Conservation (phyloP, 331 rosid species). For the Cydonia oblonga region DNA sequence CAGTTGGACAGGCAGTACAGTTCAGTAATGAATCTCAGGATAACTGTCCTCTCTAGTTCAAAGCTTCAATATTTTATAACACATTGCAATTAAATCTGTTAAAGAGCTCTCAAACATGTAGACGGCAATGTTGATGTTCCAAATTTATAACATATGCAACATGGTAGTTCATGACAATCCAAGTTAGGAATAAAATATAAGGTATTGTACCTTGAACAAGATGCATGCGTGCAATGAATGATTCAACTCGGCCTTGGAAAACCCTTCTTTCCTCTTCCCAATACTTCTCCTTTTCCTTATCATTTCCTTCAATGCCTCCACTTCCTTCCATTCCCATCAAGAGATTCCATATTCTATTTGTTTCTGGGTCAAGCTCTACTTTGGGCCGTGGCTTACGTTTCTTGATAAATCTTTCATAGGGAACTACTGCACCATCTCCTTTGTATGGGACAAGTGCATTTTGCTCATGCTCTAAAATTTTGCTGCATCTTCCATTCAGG, state of each 20-base stretch:
- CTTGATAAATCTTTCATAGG: slow-evolving; percentile 36
- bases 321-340: slow-evolving; percentile 73
- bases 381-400: slow-evolving; percentile 61
- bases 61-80: neutral
- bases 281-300: slow-evolving; percentile 56
- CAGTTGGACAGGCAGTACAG: neutral
- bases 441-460: slow-evolving; percentile 62
- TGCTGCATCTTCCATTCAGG: slow-evolving; percentile 30
- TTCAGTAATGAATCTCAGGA: neutral
- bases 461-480: slow-evolving; percentile 22
- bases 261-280: slow-evolving; percentile 85
- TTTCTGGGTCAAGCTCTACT: slow-evolving; percentile 86
- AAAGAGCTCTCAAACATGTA: neutral
- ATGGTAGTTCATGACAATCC: neutral
- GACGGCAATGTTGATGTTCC: neutral
- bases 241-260: slow-evolving; percentile 72
- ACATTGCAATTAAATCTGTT: neutral
- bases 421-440: slow-evolving; percentile 58
- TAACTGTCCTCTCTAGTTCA: neutral
- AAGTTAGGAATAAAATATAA: neutral
- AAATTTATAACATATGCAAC: neutral
- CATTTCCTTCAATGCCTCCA: slow-evolving; percentile 43
- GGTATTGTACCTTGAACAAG: slow-evolving; percentile 74
- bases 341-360: slow-evolving; percentile 81
- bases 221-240: slow-evolving; percentile 91